A percentile compares a stretch with the other conserved stretches of the same genome.
Evolutionary conservation across 2,329 filamentous ascomycete species (phyloP).

Genomic region (Apiospora rasikravindrae): DNA sequence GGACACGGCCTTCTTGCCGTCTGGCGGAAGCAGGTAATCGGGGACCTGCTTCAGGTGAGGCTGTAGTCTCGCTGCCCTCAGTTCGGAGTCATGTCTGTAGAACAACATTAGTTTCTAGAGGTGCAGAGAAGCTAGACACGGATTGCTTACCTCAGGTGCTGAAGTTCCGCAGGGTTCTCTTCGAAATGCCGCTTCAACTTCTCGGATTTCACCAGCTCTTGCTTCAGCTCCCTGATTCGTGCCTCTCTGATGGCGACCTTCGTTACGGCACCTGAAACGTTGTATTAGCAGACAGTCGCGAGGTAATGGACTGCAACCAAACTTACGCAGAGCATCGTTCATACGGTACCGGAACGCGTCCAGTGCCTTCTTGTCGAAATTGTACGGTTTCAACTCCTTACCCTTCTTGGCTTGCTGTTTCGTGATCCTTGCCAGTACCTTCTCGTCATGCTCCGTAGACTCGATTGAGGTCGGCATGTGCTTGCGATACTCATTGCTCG

Average conservation of each 20-base stretch:
- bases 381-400: conserved; percentile 85
- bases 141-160: conserved; percentile 63
- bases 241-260: conserved; percentile 87
- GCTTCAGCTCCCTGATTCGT: conserved; percentile 81
- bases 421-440: conserved; percentile 78
- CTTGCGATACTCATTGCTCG: conserved; percentile 80
- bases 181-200: conserved; percentile 96
- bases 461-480: conserved; percentile 84
- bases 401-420: conserved; percentile 79
- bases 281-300: background rate
- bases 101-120: background rate
- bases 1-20: conserved; percentile 71
- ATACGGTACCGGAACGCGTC: conserved; percentile 95
- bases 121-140: background rate
- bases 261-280: conserved; percentile 68
- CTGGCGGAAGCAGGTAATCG: conserved; percentile 86
- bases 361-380: conserved; percentile 92
- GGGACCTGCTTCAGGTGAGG: conserved; percentile 92
- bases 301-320: background rate
- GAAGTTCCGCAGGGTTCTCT: conserved; percentile 89
- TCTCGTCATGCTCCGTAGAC: conserved; percentile 82
- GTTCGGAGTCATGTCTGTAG: conserved; percentile 79
- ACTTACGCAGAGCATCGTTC: conserved; percentile 78
- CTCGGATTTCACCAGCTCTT: conserved; percentile 91
- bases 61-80: conserved; percentile 82